Conservation (phyloP, 768 basidiomycete genomes). For the Lentinula guzmanii region DNA sequence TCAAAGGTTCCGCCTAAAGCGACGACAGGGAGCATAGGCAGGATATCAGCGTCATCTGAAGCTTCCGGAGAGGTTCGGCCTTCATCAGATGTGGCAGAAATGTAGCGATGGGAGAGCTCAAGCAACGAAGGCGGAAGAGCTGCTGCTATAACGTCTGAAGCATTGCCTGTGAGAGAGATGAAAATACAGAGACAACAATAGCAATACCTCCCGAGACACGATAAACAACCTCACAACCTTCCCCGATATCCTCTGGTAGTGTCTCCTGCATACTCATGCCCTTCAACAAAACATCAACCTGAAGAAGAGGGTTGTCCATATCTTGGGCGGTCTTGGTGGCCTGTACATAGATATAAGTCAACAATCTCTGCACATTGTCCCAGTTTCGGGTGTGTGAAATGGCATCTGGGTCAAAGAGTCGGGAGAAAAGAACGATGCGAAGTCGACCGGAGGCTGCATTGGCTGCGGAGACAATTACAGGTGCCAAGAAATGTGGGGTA, state of each 20-base stretch:
- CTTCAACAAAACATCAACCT: slow-evolving; percentile 71
- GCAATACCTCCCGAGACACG: slow-evolving; percentile 43
- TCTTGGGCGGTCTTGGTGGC: slow-evolving; percentile 73
- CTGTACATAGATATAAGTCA: slow-evolving; percentile 82
- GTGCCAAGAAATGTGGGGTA: slow-evolving; percentile 49
- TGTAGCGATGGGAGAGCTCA: background rate
- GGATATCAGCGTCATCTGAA: slow-evolving; percentile 9
- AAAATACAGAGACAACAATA: slow-evolving; percentile 3
- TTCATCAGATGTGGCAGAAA: background rate
- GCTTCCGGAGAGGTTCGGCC: background rate
- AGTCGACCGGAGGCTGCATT: slow-evolving; percentile 42
- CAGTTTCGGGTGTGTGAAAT: slow-evolving; percentile 47
- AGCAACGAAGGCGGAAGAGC: slow-evolving; percentile 1
- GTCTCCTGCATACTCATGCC: slow-evolving; percentile 35
- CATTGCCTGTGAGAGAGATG: background rate
- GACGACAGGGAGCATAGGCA: slow-evolving; percentile 57
- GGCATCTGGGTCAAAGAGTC: slow-evolving; percentile 41
- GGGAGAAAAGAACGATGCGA: slow-evolving; percentile 59
- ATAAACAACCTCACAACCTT: slow-evolving; percentile 40
- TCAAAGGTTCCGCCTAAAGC: slow-evolving; percentile 96
- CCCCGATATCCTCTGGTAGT: slow-evolving; percentile 33
- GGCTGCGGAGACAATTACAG: slow-evolving; percentile 47
- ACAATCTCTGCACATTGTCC: slow-evolving; percentile 64
- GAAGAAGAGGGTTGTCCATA: slow-evolving; percentile 62
- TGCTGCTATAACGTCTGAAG: background rate